Evolutionary conservation across 441 rosid genomes (phyloP), one percentile per base, ranked within the genome.

Genomic region (Jatropha multifida): DNA sequence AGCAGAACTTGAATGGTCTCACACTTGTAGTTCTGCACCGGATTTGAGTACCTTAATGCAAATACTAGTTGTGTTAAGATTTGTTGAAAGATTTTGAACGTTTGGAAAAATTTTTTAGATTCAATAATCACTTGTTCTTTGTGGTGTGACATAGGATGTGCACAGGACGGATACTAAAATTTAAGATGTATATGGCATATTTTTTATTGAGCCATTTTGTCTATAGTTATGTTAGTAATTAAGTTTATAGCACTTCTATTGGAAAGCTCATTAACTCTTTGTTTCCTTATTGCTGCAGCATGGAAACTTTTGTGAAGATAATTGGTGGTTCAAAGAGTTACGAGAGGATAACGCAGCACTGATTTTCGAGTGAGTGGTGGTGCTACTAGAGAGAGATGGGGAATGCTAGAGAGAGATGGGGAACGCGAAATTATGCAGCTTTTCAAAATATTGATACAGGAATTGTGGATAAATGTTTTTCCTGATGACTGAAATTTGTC

Each of bases 221-320:
- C 26, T 56, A 13, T 9, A 27, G 5, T 27, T 23, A 54, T 18
- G 13, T n/a, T 48, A 26, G n/a, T 65, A 5, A 9, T 49, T 10
- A 52, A 23, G 11, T 4, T 4, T 48, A 15, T 37, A 18, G 10
- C 6, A n/a, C 26, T 13, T 44, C 3, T 26, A 37, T 74, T 54
- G 65, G 15, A 18, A 14, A 63, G 68, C 14, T n/a, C 0, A n/a
- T 61, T 75, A 44, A 44, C 62, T 15, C 3, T 58, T 11, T 13
- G 9, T 58, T 67, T 32, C 42, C 41, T 18, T 17, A 18, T 12
- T 59, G 2, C 42, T 81, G 85, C 87, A 88, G 94, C 87, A 46
- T 88, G 92, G 92, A 85, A 88, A 75, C 84, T 88, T 63, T 73
- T 84, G 78, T 88, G 83, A 87, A 78, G 80, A 59, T 49, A 60